Base-by-base conservation (phyloP, 2,329 filamentous ascomycete genomes). In the Botryotinia narcissicola region DNA sequence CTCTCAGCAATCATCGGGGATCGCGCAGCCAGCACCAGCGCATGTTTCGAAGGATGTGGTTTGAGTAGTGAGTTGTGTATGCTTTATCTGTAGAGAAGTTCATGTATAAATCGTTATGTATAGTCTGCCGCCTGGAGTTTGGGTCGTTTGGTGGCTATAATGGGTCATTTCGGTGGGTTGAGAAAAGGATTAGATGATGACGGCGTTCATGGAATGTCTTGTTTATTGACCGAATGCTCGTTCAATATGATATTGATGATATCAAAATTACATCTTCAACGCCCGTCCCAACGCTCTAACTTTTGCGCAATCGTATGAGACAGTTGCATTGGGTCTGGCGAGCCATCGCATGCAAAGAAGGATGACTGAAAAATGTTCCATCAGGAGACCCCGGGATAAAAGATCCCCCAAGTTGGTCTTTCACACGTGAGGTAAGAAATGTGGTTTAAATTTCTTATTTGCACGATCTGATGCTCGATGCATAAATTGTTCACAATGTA, bases 361-460 rank as follows among this genome's bases (percentile, higher is more conserved):
- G 12, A n/a, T 9, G n/a, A 20, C 40, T 4, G 25, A 18, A 42
- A 42, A 42, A n/a, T 32, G 5, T n/a, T 32, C 29, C 67, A 70
- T 59, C 54, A 12, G 32, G n/a, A 42, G 42, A 16, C 3, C 3
- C 2, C 3, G 14, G 14, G 10, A 12, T 20, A 20, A 37, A 46
- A 18, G 16, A n/a, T n/a, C 9, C 14, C 22, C 32, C 18, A n/a
- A 69, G 20, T 25, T 51, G 22, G 25, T 9, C 22, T 46, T 71
- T 92, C 85, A 97, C 22, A 97, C 82, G 76, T 93, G 90, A 67
- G 90, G 87, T 75, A 94, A 85, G 79, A 93, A 94, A 81, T 95
- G 94, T 80, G 89, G 87, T 83, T 96, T 97, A 83, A 97, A 97
- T 84, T 97, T 98, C 84, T 90, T 94, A 79, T 92, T 97, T 67